These are phyloP conservation scores for Serendipita vermifera DNA, from an alignment of 768 basidiomycete genomes.

Conservation along the genomic window DNA sequence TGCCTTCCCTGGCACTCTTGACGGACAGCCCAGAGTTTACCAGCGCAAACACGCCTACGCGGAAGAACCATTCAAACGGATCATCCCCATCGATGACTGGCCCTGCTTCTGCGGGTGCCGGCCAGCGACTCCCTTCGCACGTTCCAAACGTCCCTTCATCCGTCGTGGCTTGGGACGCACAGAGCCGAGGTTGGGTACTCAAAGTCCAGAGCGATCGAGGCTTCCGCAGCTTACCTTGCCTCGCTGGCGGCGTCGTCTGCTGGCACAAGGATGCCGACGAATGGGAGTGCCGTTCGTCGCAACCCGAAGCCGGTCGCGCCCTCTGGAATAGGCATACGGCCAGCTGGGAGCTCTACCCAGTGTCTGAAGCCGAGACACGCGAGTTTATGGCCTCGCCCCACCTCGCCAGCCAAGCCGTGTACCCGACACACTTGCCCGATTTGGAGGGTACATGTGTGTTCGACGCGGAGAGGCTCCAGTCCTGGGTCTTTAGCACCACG, in stretches of 20 bases:
- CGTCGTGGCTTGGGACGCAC: slow-evolving; percentile 1
- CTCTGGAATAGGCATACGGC: not conserved
- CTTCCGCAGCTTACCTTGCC: not conserved
- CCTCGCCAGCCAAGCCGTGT: not conserved
- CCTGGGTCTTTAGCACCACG: not conserved
- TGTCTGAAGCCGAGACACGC: not conserved
- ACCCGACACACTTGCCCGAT: not conserved
- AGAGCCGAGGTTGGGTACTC: not conserved
- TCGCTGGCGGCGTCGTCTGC: not conserved
- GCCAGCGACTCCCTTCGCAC: not conserved
- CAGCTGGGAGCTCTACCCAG: not conserved
- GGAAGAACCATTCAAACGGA: no score
- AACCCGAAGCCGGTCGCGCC: not conserved
- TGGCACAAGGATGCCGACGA: not conserved
- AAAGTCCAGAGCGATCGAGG: not conserved
- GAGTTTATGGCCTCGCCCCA: not conserved
- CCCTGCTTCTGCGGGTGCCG: not conserved
- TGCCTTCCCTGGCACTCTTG: no score
- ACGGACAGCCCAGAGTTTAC: not conserved
- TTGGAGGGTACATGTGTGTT: not conserved
- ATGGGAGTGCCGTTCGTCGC: not conserved
- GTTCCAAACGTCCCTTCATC: not conserved
- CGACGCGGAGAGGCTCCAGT: not conserved
- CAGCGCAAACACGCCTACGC: not conserved
- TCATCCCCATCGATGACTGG: not conserved